Evolutionary conservation across 192 early-diverging fungal species (phyloP).

Genomic region (Rhizoclosmatium globosum): DNA sequence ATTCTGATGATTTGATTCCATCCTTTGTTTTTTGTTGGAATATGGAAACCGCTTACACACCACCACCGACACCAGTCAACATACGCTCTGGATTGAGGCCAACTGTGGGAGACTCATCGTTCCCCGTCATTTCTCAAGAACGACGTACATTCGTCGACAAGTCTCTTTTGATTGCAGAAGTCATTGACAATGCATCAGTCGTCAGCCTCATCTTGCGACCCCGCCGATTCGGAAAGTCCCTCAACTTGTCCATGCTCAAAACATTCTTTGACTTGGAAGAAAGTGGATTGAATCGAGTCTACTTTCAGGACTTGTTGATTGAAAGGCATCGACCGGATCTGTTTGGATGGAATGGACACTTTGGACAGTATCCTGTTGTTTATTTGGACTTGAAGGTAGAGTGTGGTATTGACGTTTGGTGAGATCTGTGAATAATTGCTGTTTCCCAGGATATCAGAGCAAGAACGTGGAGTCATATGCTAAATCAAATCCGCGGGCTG

Average conservation of each 20-base stretch:
- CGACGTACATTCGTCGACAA: not conserved
- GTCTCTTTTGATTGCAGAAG: slow-evolving; percentile 3
- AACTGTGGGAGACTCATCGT: not conserved
- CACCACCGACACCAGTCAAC: not conserved
- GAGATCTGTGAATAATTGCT: not conserved
- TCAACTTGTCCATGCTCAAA: slow-evolving; percentile 4
- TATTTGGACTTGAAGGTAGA: not conserved
- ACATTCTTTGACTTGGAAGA: not conserved
- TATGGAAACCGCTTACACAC: not conserved
- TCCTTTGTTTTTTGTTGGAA: not conserved
- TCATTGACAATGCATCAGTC: not conserved
- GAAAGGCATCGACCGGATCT: not conserved
- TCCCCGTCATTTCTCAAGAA: not conserved
- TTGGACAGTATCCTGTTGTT: not conserved
- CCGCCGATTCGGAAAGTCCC: slow-evolving; percentile 13
- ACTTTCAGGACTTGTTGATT: not conserved
- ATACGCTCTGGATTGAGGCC: not conserved
- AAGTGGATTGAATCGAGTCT: not conserved
- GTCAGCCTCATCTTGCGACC: slow-evolving; percentile 9
- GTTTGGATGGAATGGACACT: not conserved
- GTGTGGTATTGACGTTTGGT: not conserved
- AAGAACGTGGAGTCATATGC: slow-evolving; percentile 5
- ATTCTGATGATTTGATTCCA: too few species aligned
- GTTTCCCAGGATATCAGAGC: not conserved
- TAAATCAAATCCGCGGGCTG: not conserved